Conservation (phyloP, 2,329 filamentous ascomycete genomes). For the Colletotrichum spinosum region DNA sequence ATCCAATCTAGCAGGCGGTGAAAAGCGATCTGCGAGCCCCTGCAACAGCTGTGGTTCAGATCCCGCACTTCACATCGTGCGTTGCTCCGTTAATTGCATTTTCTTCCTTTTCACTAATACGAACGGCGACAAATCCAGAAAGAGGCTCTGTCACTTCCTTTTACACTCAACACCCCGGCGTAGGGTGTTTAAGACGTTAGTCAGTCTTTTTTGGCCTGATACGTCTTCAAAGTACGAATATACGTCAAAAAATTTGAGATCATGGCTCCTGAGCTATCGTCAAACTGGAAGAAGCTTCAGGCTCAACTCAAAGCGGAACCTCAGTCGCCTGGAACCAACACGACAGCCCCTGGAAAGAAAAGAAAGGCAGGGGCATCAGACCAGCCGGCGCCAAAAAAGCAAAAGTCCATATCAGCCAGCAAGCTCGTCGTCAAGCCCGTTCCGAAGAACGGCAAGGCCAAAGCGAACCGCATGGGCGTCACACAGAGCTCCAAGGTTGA, state of each 20-base stretch:
- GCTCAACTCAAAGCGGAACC: conserved; percentile 65
- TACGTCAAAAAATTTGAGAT: conserved; percentile 14
- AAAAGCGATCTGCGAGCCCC: conserved; percentile 23
- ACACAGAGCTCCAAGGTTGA: conserved; percentile 61
- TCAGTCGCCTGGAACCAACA: conserved; percentile 45
- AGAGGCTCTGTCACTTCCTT: too few relatives aligned
- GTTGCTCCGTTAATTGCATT: conserved; percentile 26
- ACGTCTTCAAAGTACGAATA: too few relatives aligned
- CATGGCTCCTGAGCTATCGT: conserved; percentile 66
- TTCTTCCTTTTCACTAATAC: conserved; percentile 22
- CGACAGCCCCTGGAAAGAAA: conserved; percentile 42
- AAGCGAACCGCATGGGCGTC: conserved; percentile 63
- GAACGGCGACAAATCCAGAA: not conserved
- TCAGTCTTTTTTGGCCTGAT: not conserved
- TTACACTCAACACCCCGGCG: not conserved
- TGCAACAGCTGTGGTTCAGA: not conserved
- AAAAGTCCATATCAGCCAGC: conserved; percentile 40
- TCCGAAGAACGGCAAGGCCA: conserved; percentile 41
- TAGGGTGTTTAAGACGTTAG: not conserved
- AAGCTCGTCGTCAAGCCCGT: conserved; percentile 33
- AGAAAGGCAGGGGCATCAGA: conserved; percentile 53
- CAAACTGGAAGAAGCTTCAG: conserved; percentile 85
- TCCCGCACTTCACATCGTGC: not conserved
- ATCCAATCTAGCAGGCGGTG: conserved; percentile 19
- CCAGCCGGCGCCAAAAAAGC: conserved; percentile 45